A percentile compares a stretch with the other conserved stretches of the same genome.
Evolutionary conservation across 2,329 filamentous ascomycete genomes (phyloP).

Genomic region (Akanthomyces muscarius): DNA sequence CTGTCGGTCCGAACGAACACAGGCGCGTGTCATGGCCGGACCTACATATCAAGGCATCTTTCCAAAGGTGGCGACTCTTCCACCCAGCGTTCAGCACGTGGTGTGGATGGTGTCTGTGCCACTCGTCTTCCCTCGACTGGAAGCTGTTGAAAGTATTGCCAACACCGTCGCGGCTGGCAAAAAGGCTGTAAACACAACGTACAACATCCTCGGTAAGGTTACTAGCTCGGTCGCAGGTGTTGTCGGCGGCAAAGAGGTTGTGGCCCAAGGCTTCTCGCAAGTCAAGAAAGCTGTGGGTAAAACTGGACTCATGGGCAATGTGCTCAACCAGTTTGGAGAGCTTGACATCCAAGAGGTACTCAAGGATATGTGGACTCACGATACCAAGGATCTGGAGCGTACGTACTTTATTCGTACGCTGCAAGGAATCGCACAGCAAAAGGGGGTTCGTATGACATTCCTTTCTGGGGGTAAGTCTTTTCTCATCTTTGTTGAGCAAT

Average conservation of each 20-base stretch:
- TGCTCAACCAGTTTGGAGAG: slow-evolving; percentile 93
- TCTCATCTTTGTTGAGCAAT: neutral
- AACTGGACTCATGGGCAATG: slow-evolving; percentile 89
- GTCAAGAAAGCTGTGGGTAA: slow-evolving; percentile 98
- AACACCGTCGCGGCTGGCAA: slow-evolving; percentile 92
- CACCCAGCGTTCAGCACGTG: slow-evolving; percentile 91
- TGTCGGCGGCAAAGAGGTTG: slow-evolving; percentile 89
- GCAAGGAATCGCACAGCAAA: slow-evolving; percentile 92
- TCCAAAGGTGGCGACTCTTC: slow-evolving; percentile 86
- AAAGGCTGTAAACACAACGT: slow-evolving; percentile 92
- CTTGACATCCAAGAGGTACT: slow-evolving; percentile 92
- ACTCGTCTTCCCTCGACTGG: slow-evolving; percentile 82
- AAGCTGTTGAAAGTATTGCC: slow-evolving; percentile 85
- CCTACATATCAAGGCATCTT: slow-evolving; percentile 97
- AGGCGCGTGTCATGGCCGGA: slow-evolving; percentile 87
- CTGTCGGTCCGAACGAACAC: slow-evolving; percentile 85
- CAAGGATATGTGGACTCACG: slow-evolving; percentile 96
- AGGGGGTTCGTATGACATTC: slow-evolving; percentile 95
- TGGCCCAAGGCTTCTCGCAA: slow-evolving; percentile 86
- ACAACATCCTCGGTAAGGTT: slow-evolving; percentile 93
- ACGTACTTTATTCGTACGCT: slow-evolving; percentile 95
- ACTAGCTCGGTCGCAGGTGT: slow-evolving; percentile 93
- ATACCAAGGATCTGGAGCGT: slow-evolving; percentile 93
- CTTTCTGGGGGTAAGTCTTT: slow-evolving; percentile 69
- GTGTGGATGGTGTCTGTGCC: slow-evolving; percentile 95